A percentile compares a stretch with the other conserved stretches of the same genome.
phyloP scores from a whole-genome alignment of 2,329 filamentous ascomycete genomes.

The Septoria petroselini region DNA sequence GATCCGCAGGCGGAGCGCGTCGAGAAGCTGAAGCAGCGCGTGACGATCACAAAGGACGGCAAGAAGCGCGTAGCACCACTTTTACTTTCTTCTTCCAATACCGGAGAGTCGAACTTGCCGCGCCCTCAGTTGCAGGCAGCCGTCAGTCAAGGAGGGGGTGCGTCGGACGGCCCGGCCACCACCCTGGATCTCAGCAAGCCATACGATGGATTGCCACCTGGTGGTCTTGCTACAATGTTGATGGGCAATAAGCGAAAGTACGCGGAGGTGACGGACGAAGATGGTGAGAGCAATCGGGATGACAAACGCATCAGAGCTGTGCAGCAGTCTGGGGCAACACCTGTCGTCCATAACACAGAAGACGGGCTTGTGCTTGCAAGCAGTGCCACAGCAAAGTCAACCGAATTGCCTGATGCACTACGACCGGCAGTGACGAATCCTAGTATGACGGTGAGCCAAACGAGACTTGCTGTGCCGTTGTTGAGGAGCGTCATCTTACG shows the following conservation, averaged over 20 bases:
- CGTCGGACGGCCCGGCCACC: slow-evolving; percentile 46
- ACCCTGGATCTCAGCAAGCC: slow-evolving; percentile 89
- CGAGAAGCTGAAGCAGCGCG: slow-evolving; percentile 77
- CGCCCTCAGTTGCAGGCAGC: slow-evolving; percentile 84
- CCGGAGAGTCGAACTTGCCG: slow-evolving; percentile 81
- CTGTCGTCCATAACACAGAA: slow-evolving; percentile 71
- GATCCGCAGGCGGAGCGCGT: slow-evolving; percentile 60
- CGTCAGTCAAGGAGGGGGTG: slow-evolving; percentile 56
- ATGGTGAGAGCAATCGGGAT: slow-evolving; percentile 65
- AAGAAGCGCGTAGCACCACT: slow-evolving; percentile 94
- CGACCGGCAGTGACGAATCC: slow-evolving; percentile 85
- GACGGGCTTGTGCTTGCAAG: slow-evolving; percentile 76
- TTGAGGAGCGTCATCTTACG: slow-evolving; percentile 78
- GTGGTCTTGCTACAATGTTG: slow-evolving; percentile 79
- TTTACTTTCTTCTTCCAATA: slow-evolving; percentile 78
- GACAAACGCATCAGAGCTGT: slow-evolving; percentile 59
- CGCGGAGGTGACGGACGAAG: slow-evolving; percentile 68
- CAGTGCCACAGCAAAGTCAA: slow-evolving; percentile 54
- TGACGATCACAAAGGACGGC: slow-evolving; percentile 93
- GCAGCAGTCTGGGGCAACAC: slow-evolving; percentile 62
- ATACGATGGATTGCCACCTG: slow-evolving; percentile 86
- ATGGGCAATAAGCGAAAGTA: slow-evolving; percentile 92
- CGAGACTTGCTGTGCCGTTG: slow-evolving; percentile 82
- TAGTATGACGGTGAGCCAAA: slow-evolving; percentile 73
- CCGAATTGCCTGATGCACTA: slow-evolving; percentile 71